phyloP scores from a whole-genome alignment of 306 rosid genomes.

The Corylus heterophylla region DNA sequence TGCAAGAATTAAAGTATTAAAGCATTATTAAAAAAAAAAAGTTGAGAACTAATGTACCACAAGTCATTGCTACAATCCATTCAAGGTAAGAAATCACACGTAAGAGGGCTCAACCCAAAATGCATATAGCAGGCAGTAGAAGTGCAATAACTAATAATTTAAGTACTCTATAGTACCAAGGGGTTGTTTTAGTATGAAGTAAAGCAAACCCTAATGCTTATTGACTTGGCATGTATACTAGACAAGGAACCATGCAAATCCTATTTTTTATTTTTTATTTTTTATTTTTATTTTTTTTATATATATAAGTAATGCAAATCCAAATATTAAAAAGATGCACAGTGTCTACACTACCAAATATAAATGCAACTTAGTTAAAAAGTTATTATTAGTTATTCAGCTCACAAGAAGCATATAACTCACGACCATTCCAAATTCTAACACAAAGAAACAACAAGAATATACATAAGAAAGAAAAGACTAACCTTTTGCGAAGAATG shows the following conservation, averaged over 20 bases:
- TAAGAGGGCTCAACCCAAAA: slow-evolving; percentile 18
- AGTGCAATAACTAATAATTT: slow-evolving; percentile 19
- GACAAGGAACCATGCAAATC: not conserved
- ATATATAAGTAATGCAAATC: not conserved
- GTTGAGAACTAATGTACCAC: slow-evolving; percentile 4
- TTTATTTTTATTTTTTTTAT: too few relatives aligned
- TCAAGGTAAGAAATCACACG: not conserved
- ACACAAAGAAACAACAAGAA: not conserved
- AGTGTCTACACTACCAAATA: not conserved
- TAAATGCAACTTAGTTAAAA: not conserved
- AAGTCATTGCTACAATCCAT: not conserved
- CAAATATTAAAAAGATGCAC: slow-evolving; percentile 6
- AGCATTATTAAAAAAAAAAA: slow-evolving; percentile 17
- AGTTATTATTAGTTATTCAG: slow-evolving; percentile 12
- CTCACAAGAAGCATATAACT: not conserved
- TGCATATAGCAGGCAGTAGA: slow-evolving; percentile 24
- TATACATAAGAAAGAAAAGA: slow-evolving; percentile 3
- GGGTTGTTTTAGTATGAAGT: slow-evolving; percentile 8
- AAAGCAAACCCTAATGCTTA: slow-evolving; percentile 15
- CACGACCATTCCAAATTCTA: slow-evolving; percentile 9
- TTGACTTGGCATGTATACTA: not conserved
- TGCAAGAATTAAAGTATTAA: slow-evolving; percentile 31
- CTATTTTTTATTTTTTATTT: too few relatives aligned
- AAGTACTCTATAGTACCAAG: not conserved
- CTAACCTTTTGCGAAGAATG: slow-evolving; percentile 82